Evolutionary conservation across 2,329 filamentous ascomycete genomes (phyloP).

Genomic region (Setomelanomma holmii): DNA sequence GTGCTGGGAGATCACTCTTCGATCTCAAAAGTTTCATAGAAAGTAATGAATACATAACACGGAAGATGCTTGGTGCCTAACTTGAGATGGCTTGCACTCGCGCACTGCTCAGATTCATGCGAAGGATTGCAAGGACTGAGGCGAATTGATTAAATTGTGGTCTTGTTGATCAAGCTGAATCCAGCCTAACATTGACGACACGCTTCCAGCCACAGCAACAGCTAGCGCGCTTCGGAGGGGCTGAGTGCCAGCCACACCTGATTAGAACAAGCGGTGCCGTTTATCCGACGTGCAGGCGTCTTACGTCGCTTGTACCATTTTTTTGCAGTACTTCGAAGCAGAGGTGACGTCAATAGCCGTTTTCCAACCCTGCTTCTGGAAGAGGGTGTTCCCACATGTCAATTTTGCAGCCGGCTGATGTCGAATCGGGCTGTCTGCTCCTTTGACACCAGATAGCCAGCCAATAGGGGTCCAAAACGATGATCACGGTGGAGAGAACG

Average conservation of each 20-base stretch:
- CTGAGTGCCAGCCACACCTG: background rate
- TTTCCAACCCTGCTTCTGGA: background rate
- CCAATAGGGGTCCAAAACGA: background rate
- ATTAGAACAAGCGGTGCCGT: background rate
- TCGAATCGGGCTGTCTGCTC: background rate
- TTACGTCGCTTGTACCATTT: background rate
- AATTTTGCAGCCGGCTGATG: background rate
- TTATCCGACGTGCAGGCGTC: background rate
- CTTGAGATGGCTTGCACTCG: no score
- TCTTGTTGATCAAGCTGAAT: no score
- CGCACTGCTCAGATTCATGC: no score
- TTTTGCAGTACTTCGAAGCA: background rate
- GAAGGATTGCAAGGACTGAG: no score
- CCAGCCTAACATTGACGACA: background rate
- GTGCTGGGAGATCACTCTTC: constrained; percentile 2
- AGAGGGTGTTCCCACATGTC: background rate
- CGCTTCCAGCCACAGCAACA: background rate
- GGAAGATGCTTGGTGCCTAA: no score
- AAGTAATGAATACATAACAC: background rate
- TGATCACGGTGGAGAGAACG: background rate
- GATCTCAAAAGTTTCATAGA: background rate
- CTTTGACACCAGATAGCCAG: background rate
- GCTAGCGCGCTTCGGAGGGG: background rate
- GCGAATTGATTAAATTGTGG: no score
- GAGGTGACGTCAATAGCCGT: background rate